Base-by-base conservation (phyloP, 2,329 filamentous ascomycete species). In the Thelonectria blattea region DNA sequence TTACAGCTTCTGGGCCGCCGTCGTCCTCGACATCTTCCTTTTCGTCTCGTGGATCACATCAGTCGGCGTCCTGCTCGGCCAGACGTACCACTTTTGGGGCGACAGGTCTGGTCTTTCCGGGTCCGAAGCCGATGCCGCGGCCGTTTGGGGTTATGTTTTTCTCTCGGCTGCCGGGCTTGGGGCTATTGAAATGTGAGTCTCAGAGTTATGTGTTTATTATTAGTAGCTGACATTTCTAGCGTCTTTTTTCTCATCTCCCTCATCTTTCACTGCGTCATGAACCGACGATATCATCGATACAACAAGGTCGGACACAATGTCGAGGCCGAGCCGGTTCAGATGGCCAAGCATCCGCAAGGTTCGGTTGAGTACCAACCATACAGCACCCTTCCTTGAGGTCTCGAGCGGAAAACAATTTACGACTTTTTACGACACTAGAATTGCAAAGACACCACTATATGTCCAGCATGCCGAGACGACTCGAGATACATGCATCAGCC, bases 1-100 rank as follows among this genome's bases (percentile, higher is more conserved):
- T 14, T 85, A 81, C 71, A 86, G 85, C 70, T 82, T 82, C 71
- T 85, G 82, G 79, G 80, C 80, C 20, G 75, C 82, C 7, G 70
- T 86, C 3, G 75, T 73, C 15, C 73, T 86, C 32, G 84, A 87
- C 64, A 76, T 81, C 14, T 76, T 82, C 54, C 77, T 82, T 30
- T 68, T 83, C 51, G 60, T 87, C 56, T 81, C 86, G 69, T 87
- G 83, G 84, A 72, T 83, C 34, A 65, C 73, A 52, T 75, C 78
- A 1, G 79, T 82, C 42, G 78, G 75, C 10, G 64, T 80, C 11
- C 69, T 80, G 6, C 79, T 79, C 7, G 46, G 63, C n/a, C 66
- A 76, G 43, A 73, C 77, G 11, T 72, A 73, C 2, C 49, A 68
- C 3, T 57, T 66, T 8, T 70, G 53, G 53, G 46, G 73, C 53